A percentile compares a stretch with the other conserved stretches of the same genome.
phyloP scores from a whole-genome alignment of 768 basidiomycete species.

The Coprinellus micaceus region DNA sequence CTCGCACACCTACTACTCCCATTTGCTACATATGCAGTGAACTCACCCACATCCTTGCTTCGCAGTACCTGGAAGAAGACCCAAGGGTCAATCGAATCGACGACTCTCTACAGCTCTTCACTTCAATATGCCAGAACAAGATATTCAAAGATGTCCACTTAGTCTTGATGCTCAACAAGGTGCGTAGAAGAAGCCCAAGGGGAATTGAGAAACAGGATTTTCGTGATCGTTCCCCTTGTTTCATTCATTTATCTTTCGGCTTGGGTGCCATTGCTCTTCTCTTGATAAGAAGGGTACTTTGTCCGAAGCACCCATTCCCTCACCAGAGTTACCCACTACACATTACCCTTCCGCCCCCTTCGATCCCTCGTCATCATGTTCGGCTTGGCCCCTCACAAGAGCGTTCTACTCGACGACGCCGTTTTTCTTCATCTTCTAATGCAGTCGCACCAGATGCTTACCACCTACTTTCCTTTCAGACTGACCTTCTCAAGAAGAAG shows the following conservation, averaged over 20 bases:
- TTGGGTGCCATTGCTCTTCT: not conserved
- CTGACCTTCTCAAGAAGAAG: constrained; percentile 70
- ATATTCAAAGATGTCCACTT: constrained; percentile 70
- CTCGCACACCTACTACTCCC: not conserved
- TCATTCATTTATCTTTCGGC: not conserved
- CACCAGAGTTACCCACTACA: too few relatives aligned
- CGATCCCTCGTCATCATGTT: too few relatives aligned
- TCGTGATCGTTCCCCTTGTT: too few relatives aligned
- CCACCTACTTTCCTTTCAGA: constrained; percentile 33
- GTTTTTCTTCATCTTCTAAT: too few relatives aligned
- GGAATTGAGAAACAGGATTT: not conserved
- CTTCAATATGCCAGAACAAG: constrained; percentile 69
- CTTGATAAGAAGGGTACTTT: not conserved
- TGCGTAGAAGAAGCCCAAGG: constrained; percentile 22
- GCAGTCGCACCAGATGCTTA: too few relatives aligned
- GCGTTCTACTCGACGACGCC: too few relatives aligned
- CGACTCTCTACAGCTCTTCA: constrained; percentile 78
- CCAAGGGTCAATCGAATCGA: constrained; percentile 74
- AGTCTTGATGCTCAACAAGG: constrained; percentile 79
- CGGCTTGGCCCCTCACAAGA: too few relatives aligned
- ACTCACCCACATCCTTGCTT: not conserved
- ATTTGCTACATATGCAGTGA: not conserved
- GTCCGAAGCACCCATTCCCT: too few relatives aligned
- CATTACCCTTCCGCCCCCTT: too few relatives aligned
- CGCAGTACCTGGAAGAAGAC: constrained; percentile 79